Base-by-base conservation (phyloP, 2,329 filamentous ascomycete genomes). In the Talaromyces sp. region DNA sequence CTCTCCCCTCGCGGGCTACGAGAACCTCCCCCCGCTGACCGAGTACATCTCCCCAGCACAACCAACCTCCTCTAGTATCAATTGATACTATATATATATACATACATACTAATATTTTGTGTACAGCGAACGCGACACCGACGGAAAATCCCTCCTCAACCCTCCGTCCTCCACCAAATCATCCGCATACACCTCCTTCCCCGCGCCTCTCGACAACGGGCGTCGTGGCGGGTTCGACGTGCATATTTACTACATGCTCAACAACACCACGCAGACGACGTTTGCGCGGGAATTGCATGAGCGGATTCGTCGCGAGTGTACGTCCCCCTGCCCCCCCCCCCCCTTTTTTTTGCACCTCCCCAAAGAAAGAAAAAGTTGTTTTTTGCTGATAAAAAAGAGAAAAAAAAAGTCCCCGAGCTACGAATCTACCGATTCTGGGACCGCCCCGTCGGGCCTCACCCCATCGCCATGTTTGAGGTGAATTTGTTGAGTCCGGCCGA, bases 391-490 rank as follows among this genome's bases (percentile, higher is more conserved):
- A 83, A 87, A 64, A 80, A 75, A 27, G 26, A 27, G 26, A 63
- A 13, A 50, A 8, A 11, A 2, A 41, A 51, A 92, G 89, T 96
- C 69, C 91, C 92, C 9, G 92, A 96, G 71, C 80, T 96, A 19
- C 84, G 91, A 58, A 88, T 96, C 67, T 96, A 96, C 72, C 80
- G 75, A 14, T 79, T 96, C 65, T 96, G 86, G 84, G 88, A 95
- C 65, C 75, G 78, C 14, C 91, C 92, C 0, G 75, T 96, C 29
- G 93, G 92, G 0, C 92, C 92, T 0, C 92, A 96, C 72, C 87
- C 89, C 0, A 75, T 91, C 0, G 89, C 87, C 57, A 96, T 96
- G 91, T 96, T 96, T 68, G 93, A 97, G 75, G 91, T 96, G 52
- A 96, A 96, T 67, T 52, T 96, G 21, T 91, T 93, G 73, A 91